Evolutionary conservation across 495 filamentous ascomycete species (phyloP).

Genomic region (Penicillium maclennaniae): DNA sequence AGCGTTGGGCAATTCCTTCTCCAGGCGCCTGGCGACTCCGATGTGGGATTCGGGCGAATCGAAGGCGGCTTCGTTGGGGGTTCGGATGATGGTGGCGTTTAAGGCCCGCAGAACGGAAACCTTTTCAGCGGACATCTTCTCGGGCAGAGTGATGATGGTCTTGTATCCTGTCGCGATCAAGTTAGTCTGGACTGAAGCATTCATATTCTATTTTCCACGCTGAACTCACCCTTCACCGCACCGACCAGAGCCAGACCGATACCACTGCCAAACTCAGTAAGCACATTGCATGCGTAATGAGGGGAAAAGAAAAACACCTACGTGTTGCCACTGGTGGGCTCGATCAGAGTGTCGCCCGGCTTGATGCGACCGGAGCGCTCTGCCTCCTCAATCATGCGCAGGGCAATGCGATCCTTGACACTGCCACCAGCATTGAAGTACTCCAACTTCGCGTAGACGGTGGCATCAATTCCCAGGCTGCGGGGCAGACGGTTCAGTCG

Average conservation of each 20-base stretch:
- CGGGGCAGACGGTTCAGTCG: constrained; percentile 88
- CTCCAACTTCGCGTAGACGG: constrained; percentile 93
- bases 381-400: constrained; percentile 97
- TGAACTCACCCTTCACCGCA: constrained; percentile 72
- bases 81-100: constrained; percentile 95
- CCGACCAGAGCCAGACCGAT: constrained; percentile 93
- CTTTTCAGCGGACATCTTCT: constrained; percentile 99
- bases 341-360: constrained; percentile 94
- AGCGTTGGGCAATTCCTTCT: constrained; percentile 94
- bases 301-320: constrained; percentile 34
- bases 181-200: neutral
- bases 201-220: neutral
- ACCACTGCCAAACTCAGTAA: constrained; percentile 51
- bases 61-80: constrained; percentile 90
- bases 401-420: constrained; percentile 95
- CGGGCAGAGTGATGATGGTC: constrained; percentile 95
- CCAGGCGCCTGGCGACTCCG: constrained; percentile 80
- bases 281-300: neutral
- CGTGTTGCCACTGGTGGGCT: constrained; percentile 97
- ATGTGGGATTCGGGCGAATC: constrained; percentile 97
- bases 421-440: constrained; percentile 97
- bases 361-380: constrained; percentile 89
- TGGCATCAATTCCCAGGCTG: constrained; percentile 79
- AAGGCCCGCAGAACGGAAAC: constrained; percentile 89
- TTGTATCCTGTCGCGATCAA: constrained; percentile 60